phyloP scores from a whole-genome alignment of 2,329 filamentous ascomycete species.

The Talaromyces sp. region DNA sequence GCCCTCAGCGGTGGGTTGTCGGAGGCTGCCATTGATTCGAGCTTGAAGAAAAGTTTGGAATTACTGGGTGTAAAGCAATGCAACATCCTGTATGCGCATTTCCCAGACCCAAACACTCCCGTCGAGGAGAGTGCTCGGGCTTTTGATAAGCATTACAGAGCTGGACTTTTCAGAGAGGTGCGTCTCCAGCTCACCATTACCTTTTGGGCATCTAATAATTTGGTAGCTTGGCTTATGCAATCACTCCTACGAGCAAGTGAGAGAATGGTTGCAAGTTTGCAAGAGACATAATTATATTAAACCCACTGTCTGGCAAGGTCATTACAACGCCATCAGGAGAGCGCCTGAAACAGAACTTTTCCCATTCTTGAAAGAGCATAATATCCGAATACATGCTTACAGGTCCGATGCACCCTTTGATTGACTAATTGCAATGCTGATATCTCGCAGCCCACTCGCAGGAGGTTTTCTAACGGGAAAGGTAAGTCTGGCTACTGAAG shows the following conservation, averaged over 20 bases:
- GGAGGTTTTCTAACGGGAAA: slow-evolving; percentile 1
- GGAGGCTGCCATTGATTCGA: not conserved
- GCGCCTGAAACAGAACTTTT: slow-evolving; percentile 1
- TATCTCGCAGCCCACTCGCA: not conserved
- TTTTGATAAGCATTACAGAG: not conserved
- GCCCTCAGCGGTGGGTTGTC: not conserved
- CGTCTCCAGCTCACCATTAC: not conserved
- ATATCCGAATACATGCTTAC: not conserved
- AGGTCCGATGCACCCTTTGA: not conserved
- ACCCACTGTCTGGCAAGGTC: not conserved
- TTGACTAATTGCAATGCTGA: not conserved
- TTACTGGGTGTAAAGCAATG: not conserved
- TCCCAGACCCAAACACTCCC: slow-evolving; percentile 1
- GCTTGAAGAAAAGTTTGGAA: slow-evolving; percentile 4
- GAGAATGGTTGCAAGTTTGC: slow-evolving; percentile 1
- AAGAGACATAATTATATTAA: slow-evolving; percentile 1
- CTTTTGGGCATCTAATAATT: slow-evolving; percentile 1
- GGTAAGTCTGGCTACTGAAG: not conserved
- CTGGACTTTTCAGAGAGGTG: not conserved
- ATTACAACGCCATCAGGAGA: slow-evolving; percentile 3
- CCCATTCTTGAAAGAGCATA: not conserved
- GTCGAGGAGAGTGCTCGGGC: slow-evolving; percentile 1
- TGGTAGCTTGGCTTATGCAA: not conserved
- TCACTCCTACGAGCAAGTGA: slow-evolving; percentile 3
- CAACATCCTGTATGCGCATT: slow-evolving; percentile 1